Conservation (phyloP, 2,329 filamentous ascomycete species). For the Colletotrichum trifolii region DNA sequence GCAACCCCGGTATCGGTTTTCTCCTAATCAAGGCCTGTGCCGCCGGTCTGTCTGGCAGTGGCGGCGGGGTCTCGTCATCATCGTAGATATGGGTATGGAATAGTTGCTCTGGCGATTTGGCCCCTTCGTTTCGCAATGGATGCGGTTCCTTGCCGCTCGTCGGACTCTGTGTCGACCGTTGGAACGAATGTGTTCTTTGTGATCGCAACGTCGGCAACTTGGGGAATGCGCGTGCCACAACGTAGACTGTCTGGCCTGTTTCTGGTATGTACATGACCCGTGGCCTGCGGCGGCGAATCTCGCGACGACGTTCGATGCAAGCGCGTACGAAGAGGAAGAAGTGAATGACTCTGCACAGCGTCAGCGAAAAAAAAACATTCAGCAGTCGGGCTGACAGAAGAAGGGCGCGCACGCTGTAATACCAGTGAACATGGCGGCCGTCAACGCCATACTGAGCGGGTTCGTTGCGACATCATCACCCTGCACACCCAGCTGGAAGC, state of each 20-base stretch:
- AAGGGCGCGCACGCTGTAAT: constrained; percentile 3
- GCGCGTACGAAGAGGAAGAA: constrained; percentile 43
- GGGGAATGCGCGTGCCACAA: constrained; percentile 37
- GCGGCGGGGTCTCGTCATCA: constrained; percentile 10
- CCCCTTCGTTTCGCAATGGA: not conserved
- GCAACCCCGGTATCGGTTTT: constrained; percentile 16
- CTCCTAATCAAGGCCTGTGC: constrained; percentile 9
- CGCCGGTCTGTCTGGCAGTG: constrained; percentile 3
- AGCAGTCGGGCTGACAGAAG: not conserved
- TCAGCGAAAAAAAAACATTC: not conserved
- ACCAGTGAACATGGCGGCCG: constrained; percentile 14
- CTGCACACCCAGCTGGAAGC: not conserved
- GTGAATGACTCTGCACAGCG: constrained; percentile 36
- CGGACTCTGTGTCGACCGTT: constrained; percentile 5
- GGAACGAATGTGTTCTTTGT: not conserved
- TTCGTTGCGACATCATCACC: not conserved
- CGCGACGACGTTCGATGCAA: constrained; percentile 40
- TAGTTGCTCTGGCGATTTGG: not conserved
- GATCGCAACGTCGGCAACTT: constrained; percentile 19
- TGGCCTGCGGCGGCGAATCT: constrained; percentile 35
- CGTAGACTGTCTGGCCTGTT: constrained; percentile 39
- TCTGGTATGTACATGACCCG: constrained; percentile 40
- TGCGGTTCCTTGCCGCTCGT: not conserved
- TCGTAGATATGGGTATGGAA: not conserved
- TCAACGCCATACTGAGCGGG: not conserved